Percentiles rank a stretch among this genome's conserved stretches.
Evolutionary conservation across 1,284 basidiomycete species (phyloP).

Genomic region (Schizophyllum amplum): DNA sequence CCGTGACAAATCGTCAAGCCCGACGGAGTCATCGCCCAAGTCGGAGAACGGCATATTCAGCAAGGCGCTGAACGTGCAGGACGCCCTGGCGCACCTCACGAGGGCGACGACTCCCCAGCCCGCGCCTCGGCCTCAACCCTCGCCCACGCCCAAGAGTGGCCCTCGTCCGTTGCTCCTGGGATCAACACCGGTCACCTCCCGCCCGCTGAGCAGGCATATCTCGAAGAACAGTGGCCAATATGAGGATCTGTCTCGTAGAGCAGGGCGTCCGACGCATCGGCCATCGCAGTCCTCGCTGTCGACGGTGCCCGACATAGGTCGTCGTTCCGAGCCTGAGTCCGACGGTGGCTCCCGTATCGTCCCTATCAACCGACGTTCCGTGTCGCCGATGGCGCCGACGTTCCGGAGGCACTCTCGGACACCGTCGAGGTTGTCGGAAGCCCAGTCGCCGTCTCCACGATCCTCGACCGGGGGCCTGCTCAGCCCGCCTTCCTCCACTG

Average conservation of each 20-base stretch:
- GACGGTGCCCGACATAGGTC: conserved; percentile 40
- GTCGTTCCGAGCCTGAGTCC: conserved; percentile 44
- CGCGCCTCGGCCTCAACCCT: conserved; percentile 1
- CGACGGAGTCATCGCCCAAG: conserved; percentile 23
- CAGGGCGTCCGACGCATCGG: conserved; percentile 31
- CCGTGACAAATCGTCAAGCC: conserved; percentile 26
- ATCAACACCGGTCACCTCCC: conserved; percentile 35
- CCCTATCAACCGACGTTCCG: conserved; percentile 52
- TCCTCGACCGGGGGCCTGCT: conserved; percentile 20
- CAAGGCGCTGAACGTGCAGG: conserved; percentile 30
- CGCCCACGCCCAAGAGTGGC: conserved; percentile 29
- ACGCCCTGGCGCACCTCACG: conserved; percentile 36
- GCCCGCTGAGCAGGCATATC: conserved; percentile 17
- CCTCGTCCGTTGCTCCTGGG: conserved; percentile 52
- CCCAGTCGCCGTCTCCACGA: conserved; percentile 17
- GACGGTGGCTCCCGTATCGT: conserved; percentile 43
- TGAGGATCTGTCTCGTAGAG: conserved; percentile 35
- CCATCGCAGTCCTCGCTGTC: conserved; percentile 57
- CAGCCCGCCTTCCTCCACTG: conserved; percentile 15
- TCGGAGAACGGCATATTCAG: conserved; percentile 30
- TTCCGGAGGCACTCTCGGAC: conserved; percentile 25
- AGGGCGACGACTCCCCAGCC: conserved; percentile 14
- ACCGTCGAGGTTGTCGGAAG: conserved; percentile 11
- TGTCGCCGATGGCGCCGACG: conserved; percentile 64
- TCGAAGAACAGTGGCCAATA: conserved; percentile 23